Percentiles rank a stretch among this genome's conserved stretches.
Conservation (phyloP, 2,329 filamentous ascomycete genomes). For the Ceratocystis ficicola region DNA sequence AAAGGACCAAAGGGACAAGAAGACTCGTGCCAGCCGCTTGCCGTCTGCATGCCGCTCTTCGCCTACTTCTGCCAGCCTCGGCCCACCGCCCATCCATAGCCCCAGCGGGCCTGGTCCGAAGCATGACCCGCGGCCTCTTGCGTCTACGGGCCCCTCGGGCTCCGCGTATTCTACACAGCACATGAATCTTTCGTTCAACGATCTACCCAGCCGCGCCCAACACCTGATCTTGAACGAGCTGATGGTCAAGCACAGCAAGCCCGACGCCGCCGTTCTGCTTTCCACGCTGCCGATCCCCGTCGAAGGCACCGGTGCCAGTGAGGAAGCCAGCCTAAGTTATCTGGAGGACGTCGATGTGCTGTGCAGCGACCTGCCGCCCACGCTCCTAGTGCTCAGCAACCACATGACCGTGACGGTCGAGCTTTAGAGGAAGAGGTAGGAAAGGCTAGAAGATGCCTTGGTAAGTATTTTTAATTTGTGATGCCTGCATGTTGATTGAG, state of each 20-base stretch:
- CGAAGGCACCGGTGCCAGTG: conserved; percentile 61
- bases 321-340: conserved; percentile 59
- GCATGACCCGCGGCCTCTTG: neutral
- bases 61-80: neutral
- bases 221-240: conserved; percentile 80
- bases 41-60: neutral
- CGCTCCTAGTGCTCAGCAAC: conserved; percentile 71
- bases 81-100: neutral
- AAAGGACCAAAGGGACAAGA: neutral
- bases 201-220: conserved; percentile 71
- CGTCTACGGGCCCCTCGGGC: neutral
- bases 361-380: conserved; percentile 63
- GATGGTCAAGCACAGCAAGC: conserved; percentile 52
- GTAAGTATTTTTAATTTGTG: conserved; percentile 4
- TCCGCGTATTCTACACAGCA: conserved; percentile 47
- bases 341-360: conserved; percentile 67
- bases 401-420: conserved; percentile 81
- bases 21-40: neutral
- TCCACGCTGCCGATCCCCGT: conserved; percentile 72
- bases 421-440: conserved; percentile 33
- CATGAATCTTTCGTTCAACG: conserved; percentile 69
- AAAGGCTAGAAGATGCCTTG: conserved; percentile 16
- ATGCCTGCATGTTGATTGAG: conserved; percentile 23
- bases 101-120: neutral
- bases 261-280: conserved; percentile 63